Evolutionary conservation across 495 filamentous ascomycete genomes (phyloP).

Genomic region (Aspergillus cavernicola): DNA sequence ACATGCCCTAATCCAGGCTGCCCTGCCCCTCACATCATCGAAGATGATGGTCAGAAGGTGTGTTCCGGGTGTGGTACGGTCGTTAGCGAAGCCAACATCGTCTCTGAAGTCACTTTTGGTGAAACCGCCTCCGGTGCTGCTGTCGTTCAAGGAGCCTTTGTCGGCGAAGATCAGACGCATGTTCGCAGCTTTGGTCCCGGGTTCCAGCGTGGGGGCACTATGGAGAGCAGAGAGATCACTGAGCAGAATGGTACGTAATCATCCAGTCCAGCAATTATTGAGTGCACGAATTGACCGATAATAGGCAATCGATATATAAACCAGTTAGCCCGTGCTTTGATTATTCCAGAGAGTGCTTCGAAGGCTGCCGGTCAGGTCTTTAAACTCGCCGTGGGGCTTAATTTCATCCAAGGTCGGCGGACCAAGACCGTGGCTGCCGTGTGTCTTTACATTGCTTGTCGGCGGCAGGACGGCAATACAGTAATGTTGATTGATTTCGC

Average conservation of each 20-base stretch:
- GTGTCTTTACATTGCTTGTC: conserved; percentile 82
- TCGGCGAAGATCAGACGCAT: conserved; percentile 75
- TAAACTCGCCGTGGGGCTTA: conserved; percentile 65
- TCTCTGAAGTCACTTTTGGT: conserved; percentile 85
- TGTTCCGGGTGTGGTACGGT: conserved; percentile 83
- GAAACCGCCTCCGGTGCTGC: conserved; percentile 80
- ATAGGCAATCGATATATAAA: conserved; percentile 45
- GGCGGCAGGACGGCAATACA: conserved; percentile 57
- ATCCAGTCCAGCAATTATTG: conserved; percentile 1
- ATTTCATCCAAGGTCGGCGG: conserved; percentile 88
- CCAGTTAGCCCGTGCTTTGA: conserved; percentile 46
- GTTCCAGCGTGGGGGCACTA: conserved; percentile 52
- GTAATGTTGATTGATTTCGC: conserved; percentile 93
- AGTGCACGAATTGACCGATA: conserved; percentile 21
- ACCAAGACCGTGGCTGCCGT: conserved; percentile 78
- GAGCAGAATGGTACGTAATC: conserved; percentile 53
- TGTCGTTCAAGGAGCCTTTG: conserved; percentile 83
- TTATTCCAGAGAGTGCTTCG: conserved; percentile 54
- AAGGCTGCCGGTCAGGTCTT: conserved; percentile 68
- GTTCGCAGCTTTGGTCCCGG: conserved; percentile 57
- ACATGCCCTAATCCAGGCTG: conserved; percentile 49
- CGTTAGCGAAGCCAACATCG: conserved; percentile 78
- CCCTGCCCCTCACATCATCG: conserved; percentile 45
- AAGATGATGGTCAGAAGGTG: conserved; percentile 54
- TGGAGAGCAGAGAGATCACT: conserved; percentile 66